Base-by-base conservation (phyloP, 495 filamentous ascomycete species). In the Filosporella fistucella region DNA sequence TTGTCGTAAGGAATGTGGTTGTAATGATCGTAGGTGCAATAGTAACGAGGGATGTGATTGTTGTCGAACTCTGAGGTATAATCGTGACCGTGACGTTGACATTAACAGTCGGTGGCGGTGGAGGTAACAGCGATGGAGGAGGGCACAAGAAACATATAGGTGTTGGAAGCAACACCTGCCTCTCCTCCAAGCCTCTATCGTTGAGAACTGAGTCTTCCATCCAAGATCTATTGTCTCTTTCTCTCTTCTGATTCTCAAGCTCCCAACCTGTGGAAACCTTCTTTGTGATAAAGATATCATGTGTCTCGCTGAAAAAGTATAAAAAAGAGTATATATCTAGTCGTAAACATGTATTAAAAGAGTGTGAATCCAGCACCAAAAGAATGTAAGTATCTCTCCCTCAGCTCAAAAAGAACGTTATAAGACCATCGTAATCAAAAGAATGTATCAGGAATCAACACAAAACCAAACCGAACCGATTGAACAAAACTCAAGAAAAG, bases 341-440 rank as follows among this genome's bases (percentile, higher is more conserved):
- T n/a, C n/a, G n/a, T n/a, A n/a, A n/a, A n/a, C n/a, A 21, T 36
- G 24, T 22, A 49, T 49, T 42, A 49, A 49, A 42, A 10, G 46
- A 49, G 29, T 45, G 42, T 52, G 49, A 45, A n/a, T 39, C 42
- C 49, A 10, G 42, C 49, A 52, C 40, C 35, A 41, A 33, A 42
- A 47, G 49, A 52, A 52, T 42, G 36, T 42, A 37, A 35, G 9
- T 23, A 21, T 22, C 18, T 28, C 13, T 45, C 28, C 17, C 33
- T 24, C 10, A 38, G 24, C 24, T 1, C 39, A 32, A 48, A 23
- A 10, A 42, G 21, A n/a, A 23, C n/a, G 16, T n/a, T 18, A 11
- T 13, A 10, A 25, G 10, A 20, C n/a, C 5, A 26, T 29, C 9
- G 10, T 25, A 35, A n/a, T n/a, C n/a, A n/a, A n/a, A n/a, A n/a